A percentile compares a stretch with the other conserved stretches of the same genome.
Evolutionary conservation across 2,329 filamentous ascomycete species (phyloP).

Genomic region (Nemania serpens): DNA sequence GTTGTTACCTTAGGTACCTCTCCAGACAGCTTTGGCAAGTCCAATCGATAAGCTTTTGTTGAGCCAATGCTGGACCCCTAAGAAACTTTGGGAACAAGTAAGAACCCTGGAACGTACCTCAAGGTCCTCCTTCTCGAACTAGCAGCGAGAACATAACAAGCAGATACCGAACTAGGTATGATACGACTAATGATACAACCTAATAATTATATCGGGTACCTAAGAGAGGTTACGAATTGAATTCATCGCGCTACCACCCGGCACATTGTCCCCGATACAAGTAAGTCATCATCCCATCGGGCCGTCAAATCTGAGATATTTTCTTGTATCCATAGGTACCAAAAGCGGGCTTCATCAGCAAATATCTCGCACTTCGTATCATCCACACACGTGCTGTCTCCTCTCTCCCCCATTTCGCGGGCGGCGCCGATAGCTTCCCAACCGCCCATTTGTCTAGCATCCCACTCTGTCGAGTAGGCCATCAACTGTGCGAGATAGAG

Average conservation of each 20-base stretch:
- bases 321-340: slow-evolving; percentile 13
- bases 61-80: not conserved
- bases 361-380: slow-evolving; percentile 12
- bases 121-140: not conserved
- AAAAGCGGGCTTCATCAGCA: slow-evolving; percentile 19
- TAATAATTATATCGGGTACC: not conserved
- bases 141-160: too few relatives aligned
- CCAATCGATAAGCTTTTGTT: slow-evolving; percentile 20
- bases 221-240: too few relatives aligned
- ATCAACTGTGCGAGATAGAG: not conserved
- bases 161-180: too few relatives aligned
- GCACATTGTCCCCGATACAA: too few relatives aligned
- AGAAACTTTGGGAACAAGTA: slow-evolving; percentile 11
- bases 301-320: slow-evolving; percentile 21
- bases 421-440: not conserved
- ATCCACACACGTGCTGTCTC: not conserved
- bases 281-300: not conserved
- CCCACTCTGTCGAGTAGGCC: not conserved
- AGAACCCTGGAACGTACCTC: slow-evolving; percentile 4
- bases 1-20: too few relatives aligned
- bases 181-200: not conserved
- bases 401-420: not conserved
- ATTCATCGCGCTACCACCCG: too few relatives aligned
- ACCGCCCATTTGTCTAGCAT: not conserved
- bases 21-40: not conserved